Base-by-base conservation (phyloP, 164 flowering plant genomes). In the Euptelea pleiosperma region DNA sequence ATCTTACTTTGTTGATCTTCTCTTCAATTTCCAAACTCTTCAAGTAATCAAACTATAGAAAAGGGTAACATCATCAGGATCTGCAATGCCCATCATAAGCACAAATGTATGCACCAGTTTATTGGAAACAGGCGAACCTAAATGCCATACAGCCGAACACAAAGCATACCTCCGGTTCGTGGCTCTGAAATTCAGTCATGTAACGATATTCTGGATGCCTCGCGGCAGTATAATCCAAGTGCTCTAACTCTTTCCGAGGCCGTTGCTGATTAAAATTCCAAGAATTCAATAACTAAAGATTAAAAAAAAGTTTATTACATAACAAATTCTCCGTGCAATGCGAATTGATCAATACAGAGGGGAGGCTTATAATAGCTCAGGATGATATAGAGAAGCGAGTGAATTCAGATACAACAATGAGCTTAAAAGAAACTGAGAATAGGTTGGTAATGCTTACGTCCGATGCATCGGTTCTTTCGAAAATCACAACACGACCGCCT, bases 1-100 rank as follows among this genome's bases (percentile, higher is more conserved):
- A 89, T 65, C 68, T 75, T 40, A 86, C 57, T 72, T 73, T 81
- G 60, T 79, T 89, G 48, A 89, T 80, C 78, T 82, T 86, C 73
- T 86, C 96, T 75, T 79, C 90, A 67, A 86, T 86, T 73, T 89
- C 96, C 69, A 81, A 41, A 66, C 92, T 89, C 79, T 68, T 86
- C 74, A 86, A 65, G 64, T 79, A 82, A 82, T 86, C 93, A 76
- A 89, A 86, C 96, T 86, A 68, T 6, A 69, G 4, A 50, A 51
- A 62, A 65, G 35, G 51, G 15, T n/a, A 53, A 67, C 14, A 44
- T 25, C 31, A 67, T 49, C 46, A 56, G 57, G 21, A 62, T 29
- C 54, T 4, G 46, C 55, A 61, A 60, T 34, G 18, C 44, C 55
- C 11, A 63, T 8, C n/a, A 18, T 42, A 41, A 47, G 43, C 25